These are phyloP conservation scores for Chrysoporthe deuterocubensis DNA, from an alignment of 2,329 filamentous ascomycete species.

Conservation along the genomic window DNA sequence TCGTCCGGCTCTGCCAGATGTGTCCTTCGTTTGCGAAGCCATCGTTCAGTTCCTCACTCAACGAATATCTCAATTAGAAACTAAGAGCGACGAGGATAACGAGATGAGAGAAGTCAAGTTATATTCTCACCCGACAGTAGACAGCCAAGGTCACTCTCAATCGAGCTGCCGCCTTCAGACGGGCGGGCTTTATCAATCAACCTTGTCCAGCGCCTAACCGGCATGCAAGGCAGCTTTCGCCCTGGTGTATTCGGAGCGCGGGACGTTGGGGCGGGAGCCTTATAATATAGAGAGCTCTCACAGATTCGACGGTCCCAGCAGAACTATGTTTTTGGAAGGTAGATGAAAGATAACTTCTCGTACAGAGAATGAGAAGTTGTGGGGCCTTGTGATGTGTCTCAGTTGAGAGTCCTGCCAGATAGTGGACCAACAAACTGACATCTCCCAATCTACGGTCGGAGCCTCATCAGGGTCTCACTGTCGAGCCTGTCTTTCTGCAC, in stretches of 20 bases:
- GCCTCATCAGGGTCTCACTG: not conserved
- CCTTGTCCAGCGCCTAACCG: not conserved
- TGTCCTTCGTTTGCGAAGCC: conserved; percentile 1
- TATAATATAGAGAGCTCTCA: no score
- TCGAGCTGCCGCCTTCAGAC: not conserved
- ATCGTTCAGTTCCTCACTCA: not conserved
- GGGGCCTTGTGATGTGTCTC: not conserved
- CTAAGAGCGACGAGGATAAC: not conserved
- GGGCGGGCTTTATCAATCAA: not conserved
- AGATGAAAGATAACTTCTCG: not conserved
- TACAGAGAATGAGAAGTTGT: not conserved
- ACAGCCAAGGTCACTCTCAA: not conserved
- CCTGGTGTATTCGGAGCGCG: not conserved
- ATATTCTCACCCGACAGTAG: not conserved
- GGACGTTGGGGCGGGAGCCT: not conserved
- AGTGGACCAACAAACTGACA: not conserved
- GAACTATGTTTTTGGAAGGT: not conserved
- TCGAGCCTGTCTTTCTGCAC: not conserved
- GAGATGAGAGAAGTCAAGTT: not conserved
- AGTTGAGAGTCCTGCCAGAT: not conserved
- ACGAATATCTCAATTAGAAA: not conserved
- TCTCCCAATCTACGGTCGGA: not conserved
- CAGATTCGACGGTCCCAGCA: not conserved
- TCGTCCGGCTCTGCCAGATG: conserved; percentile 9
- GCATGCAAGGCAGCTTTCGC: not conserved